phyloP scores from a whole-genome alignment of 176 grass and related monocot genomes.

The Tillandsia leiboldiana region DNA sequence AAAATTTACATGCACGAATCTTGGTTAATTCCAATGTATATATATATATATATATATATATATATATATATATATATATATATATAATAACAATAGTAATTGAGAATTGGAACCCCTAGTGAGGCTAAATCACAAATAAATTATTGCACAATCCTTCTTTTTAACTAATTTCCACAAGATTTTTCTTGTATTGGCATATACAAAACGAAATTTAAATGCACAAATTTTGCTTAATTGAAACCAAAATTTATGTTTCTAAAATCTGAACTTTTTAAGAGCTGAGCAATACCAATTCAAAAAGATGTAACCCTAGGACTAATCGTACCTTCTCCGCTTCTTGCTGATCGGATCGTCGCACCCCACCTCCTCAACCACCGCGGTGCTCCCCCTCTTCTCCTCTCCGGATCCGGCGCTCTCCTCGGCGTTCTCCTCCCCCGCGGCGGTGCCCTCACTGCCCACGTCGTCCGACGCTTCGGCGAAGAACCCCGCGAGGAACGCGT shows the following conservation, averaged over 20 bases:
- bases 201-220: neutral
- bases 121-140: too few relatives aligned
- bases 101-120: neutral
- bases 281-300: neutral
- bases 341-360: conserved; percentile 46
- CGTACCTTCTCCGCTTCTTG: conserved; percentile 86
- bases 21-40: neutral
- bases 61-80: neutral
- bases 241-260: neutral
- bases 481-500: conserved; percentile 32
- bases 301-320: neutral
- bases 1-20: too few relatives aligned
- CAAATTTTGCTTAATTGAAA: neutral
- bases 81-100: neutral
- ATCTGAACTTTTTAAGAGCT: neutral
- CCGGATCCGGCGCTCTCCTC: conserved; percentile 21
- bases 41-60: too few relatives aligned
- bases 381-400: conserved; percentile 18
- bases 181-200: neutral
- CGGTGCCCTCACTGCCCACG: conserved; percentile 18
- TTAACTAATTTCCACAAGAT: neutral
- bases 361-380: conserved; percentile 12
- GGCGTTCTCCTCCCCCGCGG: conserved; percentile 18
- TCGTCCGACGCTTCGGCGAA: conserved; percentile 43
- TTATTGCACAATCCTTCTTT: neutral